Evolutionary conservation across 2,329 filamentous ascomycete genomes (phyloP), one percentile per base, ranked within the genome.

Genomic region (Herpotrichia juniperi): DNA sequence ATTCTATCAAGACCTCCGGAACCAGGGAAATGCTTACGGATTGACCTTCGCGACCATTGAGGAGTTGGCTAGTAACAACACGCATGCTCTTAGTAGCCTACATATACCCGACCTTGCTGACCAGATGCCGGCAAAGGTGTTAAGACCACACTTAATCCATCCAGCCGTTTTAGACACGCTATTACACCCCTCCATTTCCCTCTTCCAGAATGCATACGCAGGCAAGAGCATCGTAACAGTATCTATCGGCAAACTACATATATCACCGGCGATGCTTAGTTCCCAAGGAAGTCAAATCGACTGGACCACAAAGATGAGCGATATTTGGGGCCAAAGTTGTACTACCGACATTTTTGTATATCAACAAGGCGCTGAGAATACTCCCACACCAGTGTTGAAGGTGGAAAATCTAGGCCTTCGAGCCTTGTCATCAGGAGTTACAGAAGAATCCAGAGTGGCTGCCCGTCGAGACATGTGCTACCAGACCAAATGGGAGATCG

Each of bases 71-170:
- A 25, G 26, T 4, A 17, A 17, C 8, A 32, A 24, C 4, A 4
- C 4, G 7, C 32, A 26, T 19, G 44, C 49, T 5, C 6, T 47
- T 14, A 26, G n/a, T 11, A 52, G 9, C 4, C n/a, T 52, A 3
- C 8, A 5, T 6, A 44, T 48, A 17, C 50, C 50, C 11, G 39
- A 53, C 32, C 30, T 49, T 2, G 46, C 37, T 30, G 9, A 37
- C 3, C 22, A 7, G 6, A 53, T 53, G 50, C 44, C 44, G 12
- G 16, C 9, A 11, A 19, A 32, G 30, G 19, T 14, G 10, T 7
- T n/a, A 25, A 45, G 44, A 21, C 35, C 35, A 14, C 35, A 48
- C 25, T 7, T 45, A 7, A 48, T 53, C 12, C 50, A 53, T 26
- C 50, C 50, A 8, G 37, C 45, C 11, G 17, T 28, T 5, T 28